Base-by-base conservation (phyloP, 441 rosid genomes). In the Bruguiera hainesii region DNA sequence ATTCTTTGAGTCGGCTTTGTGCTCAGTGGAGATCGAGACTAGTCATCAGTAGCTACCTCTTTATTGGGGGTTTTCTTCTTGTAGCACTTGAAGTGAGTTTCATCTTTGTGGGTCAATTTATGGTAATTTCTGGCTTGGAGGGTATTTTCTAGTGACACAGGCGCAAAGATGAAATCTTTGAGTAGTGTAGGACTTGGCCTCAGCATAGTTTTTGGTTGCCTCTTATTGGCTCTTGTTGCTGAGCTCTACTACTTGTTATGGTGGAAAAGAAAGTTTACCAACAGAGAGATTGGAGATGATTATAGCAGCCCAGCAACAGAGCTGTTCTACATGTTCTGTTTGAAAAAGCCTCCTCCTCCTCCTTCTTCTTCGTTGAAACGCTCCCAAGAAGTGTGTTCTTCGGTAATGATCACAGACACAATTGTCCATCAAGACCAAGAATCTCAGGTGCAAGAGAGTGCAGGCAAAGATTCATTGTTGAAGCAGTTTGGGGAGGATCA, bases 231-330 rank as follows among this genome's bases (percentile, higher is more conserved):
- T 80, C 89, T 91, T 25, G 68, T 86, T 15, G 93, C 81, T 51
- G 98, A 91, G 81, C 85, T 89, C 21, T 94, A 88, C 77, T 94
- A 91, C 80, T 77, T 91, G 84, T 68, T 94, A 52, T 94, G 98
- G 89, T 87, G 96, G 85, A 94, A 91, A 80, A 89, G 84, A 76
- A 87, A 88, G 73, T 49, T 80, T 50, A 56, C 73, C 49, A 75
- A 60, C 66, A 79, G 82, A 78, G 82, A 81, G 39, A 51, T 79
- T 19, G 79, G 76, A 31, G 88, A 85, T 80, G 86, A 85, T 70
- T 78, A 68, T 66, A 83, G 82, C 79, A 86, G 78, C 77, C 90
- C 88, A 74, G 84, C 89, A 35, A 83, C 80, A 72, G 93, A 93
- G 75, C 79, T 91, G 56, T 78, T 90, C 39, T 84, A 78, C 81